A percentile compares a stretch with the other conserved stretches of the same genome.
These are phyloP conservation scores for Aspergillus sp. DNA, from an alignment of 2,329 filamentous ascomycete genomes.

Conservation along the genomic window DNA sequence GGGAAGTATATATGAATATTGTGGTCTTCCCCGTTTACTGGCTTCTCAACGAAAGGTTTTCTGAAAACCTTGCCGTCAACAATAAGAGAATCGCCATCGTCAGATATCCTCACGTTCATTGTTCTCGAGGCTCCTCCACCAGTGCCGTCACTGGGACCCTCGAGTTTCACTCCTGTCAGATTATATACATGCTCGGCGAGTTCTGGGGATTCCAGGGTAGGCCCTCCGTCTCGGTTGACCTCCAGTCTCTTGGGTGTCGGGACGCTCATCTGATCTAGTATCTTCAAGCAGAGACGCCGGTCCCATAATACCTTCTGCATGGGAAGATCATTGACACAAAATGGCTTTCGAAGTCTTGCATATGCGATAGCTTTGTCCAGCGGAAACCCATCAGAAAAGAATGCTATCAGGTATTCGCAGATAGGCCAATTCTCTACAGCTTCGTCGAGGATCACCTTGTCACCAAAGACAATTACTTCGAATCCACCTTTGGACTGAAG, in stretches of 20 bases:
- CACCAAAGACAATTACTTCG: conserved; percentile 95
- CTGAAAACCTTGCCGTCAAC: conserved; percentile 80
- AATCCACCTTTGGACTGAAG: conserved; percentile 90
- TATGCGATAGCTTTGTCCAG: conserved; percentile 97
- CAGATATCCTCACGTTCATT: conserved; percentile 77
- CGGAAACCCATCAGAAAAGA: conserved; percentile 97
- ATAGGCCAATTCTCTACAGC: conserved; percentile 95
- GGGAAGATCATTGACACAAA: conserved; percentile 94
- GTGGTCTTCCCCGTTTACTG: conserved; percentile 96
- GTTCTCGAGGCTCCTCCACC: conserved; percentile 60
- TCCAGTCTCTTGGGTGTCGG: conserved; percentile 86
- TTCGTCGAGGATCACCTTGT: conserved; percentile 98
- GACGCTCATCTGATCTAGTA: conserved; percentile 86
- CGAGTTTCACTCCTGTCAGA: conserved; percentile 74
- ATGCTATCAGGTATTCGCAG: conserved; percentile 95
- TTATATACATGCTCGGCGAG: conserved; percentile 78
- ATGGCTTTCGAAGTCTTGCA: conserved; percentile 87
- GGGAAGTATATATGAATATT: conserved; percentile 99
- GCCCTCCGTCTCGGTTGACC: conserved; percentile 90
- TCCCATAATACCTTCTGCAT: conserved; percentile 99
- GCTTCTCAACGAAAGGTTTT: conserved; percentile 98
- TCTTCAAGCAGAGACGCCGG: conserved; percentile 80
- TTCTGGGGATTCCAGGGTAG: conserved; percentile 73
- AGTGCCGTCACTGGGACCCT: conserved; percentile 69
- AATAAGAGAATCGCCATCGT: conserved; percentile 82